These are phyloP conservation scores for Sporodiniella umbellata DNA, from an alignment of 371 early-diverging fungal genomes.

Conservation along the genomic window DNA sequence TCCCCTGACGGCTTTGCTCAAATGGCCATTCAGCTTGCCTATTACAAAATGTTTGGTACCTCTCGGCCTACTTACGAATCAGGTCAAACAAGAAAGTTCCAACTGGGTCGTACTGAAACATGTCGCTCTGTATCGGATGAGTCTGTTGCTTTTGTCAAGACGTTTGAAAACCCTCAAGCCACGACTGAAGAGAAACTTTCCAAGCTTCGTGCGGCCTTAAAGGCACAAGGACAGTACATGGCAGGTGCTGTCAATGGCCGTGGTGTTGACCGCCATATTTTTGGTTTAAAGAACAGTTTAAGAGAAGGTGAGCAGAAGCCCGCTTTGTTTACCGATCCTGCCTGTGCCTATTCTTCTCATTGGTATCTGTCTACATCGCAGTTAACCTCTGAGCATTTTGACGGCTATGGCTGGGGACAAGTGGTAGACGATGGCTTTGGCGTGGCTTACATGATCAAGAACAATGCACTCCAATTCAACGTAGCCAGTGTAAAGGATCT, in stretches of 20 bases:
- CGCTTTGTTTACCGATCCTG: slow-evolving; percentile 79
- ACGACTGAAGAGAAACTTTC: slow-evolving; percentile 56
- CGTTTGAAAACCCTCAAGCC: slow-evolving; percentile 75
- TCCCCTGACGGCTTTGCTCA: slow-evolving; percentile 93
- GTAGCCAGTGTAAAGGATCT: slow-evolving; percentile 64
- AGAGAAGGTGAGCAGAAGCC: slow-evolving; percentile 75
- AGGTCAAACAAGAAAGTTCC: slow-evolving; percentile 88
- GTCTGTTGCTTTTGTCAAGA: slow-evolving; percentile 78
- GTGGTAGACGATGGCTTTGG: slow-evolving; percentile 96
- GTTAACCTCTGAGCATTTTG: slow-evolving; percentile 85
- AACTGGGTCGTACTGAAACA: slow-evolving; percentile 95
- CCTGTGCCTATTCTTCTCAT: slow-evolving; percentile 77
- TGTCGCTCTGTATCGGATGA: slow-evolving; percentile 81
- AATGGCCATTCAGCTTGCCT: slow-evolving; percentile 95
- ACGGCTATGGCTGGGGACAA: slow-evolving; percentile 95
- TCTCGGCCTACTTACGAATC: slow-evolving; percentile 89
- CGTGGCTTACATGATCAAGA: slow-evolving; percentile 92
- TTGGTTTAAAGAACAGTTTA: slow-evolving; percentile 62
- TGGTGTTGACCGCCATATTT: slow-evolving; percentile 92
- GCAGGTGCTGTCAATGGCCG: slow-evolving; percentile 73
- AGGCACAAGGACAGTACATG: slow-evolving; percentile 81
- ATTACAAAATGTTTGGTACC: slow-evolving; percentile 83
- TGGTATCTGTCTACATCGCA: slow-evolving; percentile 96
- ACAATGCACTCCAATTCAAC: slow-evolving; percentile 81
- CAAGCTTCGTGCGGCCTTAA: slow-evolving; percentile 72